A percentile compares a stretch with the other conserved stretches of the same genome.
These are phyloP conservation scores for Trifolium subterraneum DNA, from an alignment of 306 rosid genomes.

Conservation along the genomic window DNA sequence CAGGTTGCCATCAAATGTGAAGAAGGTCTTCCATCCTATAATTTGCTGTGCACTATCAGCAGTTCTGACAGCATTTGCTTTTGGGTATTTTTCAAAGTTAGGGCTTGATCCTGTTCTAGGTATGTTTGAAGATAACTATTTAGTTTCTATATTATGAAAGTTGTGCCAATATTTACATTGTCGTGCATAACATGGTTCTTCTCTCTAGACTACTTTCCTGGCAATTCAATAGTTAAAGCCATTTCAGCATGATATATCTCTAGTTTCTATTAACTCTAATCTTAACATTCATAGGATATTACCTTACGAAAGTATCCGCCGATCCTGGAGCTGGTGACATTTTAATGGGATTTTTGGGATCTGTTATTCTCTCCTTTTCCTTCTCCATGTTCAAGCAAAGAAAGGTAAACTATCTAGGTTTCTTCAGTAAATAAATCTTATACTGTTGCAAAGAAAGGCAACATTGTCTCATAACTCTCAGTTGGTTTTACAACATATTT, in stretches of 20 bases:
- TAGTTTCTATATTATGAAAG: constrained; percentile 23
- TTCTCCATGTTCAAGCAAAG: constrained; percentile 98
- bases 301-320: constrained; percentile 79
- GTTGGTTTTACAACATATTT: constrained; percentile 7
- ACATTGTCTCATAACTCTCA: not conserved
- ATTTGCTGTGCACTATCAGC: constrained; percentile 87
- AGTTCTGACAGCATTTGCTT: constrained; percentile 79
- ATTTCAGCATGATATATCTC: constrained; percentile 14
- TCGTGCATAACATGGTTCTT: constrained; percentile 18
- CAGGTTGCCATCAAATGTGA: constrained; percentile 81
- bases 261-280: constrained; percentile 28
- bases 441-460: not conserved
- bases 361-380: constrained; percentile 95
- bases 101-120: constrained; percentile 94
- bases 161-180: not conserved
- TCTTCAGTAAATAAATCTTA: constrained; percentile 16
- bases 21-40: constrained; percentile 91
- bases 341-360: constrained; percentile 94
- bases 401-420: constrained; percentile 61
- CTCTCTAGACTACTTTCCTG: constrained; percentile 5
- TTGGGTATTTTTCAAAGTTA: constrained; percentile 70
- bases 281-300: constrained; percentile 61
- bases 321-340: constrained; percentile 97
- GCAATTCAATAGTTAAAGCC: not conserved
- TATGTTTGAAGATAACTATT: constrained; percentile 44